These are phyloP conservation scores for Trichoderma gamsii DNA, from an alignment of 495 filamentous ascomycete genomes.

Conservation along the genomic window DNA sequence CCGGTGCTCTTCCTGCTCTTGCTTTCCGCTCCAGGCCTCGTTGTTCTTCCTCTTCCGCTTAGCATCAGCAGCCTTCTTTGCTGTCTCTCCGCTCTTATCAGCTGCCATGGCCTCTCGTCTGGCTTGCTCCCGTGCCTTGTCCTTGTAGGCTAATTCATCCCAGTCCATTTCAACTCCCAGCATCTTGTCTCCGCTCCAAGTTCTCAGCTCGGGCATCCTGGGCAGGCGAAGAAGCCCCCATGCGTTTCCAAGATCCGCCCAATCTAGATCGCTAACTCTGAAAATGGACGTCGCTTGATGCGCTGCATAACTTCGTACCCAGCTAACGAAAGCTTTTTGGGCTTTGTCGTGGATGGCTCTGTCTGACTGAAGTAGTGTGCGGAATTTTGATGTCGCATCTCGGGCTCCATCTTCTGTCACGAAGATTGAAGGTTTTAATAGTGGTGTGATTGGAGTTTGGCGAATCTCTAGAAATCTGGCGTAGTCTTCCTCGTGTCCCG, in stretches of 20 bases:
- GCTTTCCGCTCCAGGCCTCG: slow-evolving; percentile 79
- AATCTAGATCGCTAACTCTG: slow-evolving; percentile 72
- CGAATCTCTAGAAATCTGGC: slow-evolving; percentile 80
- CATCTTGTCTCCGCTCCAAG: slow-evolving; percentile 59
- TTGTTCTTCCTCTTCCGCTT: slow-evolving; percentile 45
- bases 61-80: slow-evolving; percentile 35
- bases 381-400: slow-evolving; percentile 47
- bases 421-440: slow-evolving; percentile 41
- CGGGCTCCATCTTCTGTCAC: slow-evolving; percentile 53
- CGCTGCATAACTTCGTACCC: slow-evolving; percentile 84
- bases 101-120: slow-evolving; percentile 49
- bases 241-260: slow-evolving; percentile 69
- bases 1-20: slow-evolving; percentile 60
- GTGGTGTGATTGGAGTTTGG: slow-evolving; percentile 73
- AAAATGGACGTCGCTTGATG: slow-evolving; percentile 90
- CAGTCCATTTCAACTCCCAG: slow-evolving; percentile 84
- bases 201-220: slow-evolving; percentile 87
- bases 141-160: slow-evolving; percentile 60
- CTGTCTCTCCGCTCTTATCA: slow-evolving; percentile 44
- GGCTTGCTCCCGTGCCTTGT: slow-evolving; percentile 68
- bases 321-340: slow-evolving; percentile 86
- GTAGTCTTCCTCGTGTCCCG: slow-evolving; percentile 82
- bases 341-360: slow-evolving; percentile 83
- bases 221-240: slow-evolving; percentile 80
- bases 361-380: slow-evolving; percentile 59